Evolutionary conservation across 768 basidiomycete species (phyloP), one percentile per base, ranked within the genome.

Genomic region (Rhizopogon salebrosus): DNA sequence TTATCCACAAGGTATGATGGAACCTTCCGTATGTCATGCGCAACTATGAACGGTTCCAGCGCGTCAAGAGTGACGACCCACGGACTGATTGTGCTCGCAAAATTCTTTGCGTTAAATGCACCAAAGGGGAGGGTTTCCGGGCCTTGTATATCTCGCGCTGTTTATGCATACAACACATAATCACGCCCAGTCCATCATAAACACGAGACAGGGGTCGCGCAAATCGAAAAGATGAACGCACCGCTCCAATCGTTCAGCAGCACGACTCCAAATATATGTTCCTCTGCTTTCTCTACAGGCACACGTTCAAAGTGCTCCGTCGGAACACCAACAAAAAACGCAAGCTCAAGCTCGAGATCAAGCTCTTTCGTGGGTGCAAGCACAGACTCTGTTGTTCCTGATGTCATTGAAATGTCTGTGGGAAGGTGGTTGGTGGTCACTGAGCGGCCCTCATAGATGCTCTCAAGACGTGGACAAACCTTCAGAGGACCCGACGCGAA

Each of bases 41-140:
- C 18, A 24, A 50, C 27, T 13, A 29, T 38, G 40, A 51, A 51
- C 7, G 49, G 49, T 27, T 51, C 49, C 39, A 51, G 24, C 22
- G 49, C 49, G 22, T 51, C 49, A 13, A 51, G 49, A 13, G 49
- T 51, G 49, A 51, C 41, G 14, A 51, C 49, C 49, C 49, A 51
- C 16, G 49, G 49, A 18, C 49, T 51, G 37, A 51, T 51, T 6
- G 49, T 51, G 37, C 37, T 41, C 18, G 49, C 49, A 20, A 51
- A 51, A 26, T 51, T 51, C 40, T 51, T 51, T 29, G 49, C 49
- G 7, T 51, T 51, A 11, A 51, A 51, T 27, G 49, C 49, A 6
- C 37, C 49, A 1, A 51, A 51, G 14, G 49, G 49, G 39, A 45
- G 40, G 6, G 37, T 31, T 51, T 51, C 49, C 5, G 37, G 37